Conservation (phyloP, 495 filamentous ascomycete species). For the Parathielavia hyrcaniae region DNA sequence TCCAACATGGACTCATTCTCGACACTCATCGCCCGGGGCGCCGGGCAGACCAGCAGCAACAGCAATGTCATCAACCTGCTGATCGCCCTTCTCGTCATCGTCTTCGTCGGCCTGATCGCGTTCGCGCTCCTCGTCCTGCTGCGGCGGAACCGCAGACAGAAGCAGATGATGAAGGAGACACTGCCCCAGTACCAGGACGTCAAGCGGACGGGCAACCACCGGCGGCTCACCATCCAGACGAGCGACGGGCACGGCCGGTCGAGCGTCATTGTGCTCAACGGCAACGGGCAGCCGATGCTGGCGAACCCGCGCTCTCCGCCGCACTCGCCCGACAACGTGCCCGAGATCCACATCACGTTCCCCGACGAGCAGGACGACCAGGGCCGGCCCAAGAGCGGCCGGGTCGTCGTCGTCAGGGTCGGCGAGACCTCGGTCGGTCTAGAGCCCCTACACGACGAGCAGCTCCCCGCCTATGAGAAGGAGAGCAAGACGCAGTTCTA, state of each 20-base stretch:
- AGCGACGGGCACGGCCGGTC: constrained; percentile 66
- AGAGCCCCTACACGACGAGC: constrained; percentile 74
- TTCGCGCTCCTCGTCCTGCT: constrained; percentile 63
- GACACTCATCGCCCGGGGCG: constrained; percentile 48
- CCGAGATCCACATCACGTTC: constrained; percentile 97
- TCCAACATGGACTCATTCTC: constrained; percentile 45
- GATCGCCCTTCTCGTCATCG: constrained; percentile 70
- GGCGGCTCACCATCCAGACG: constrained; percentile 46
- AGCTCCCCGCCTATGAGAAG: constrained; percentile 81
- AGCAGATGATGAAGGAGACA: constrained; percentile 45
- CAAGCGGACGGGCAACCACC: constrained; percentile 39
- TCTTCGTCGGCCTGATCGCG: constrained; percentile 60
- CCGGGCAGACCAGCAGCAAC: constrained; percentile 40
- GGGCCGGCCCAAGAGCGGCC: constrained; percentile 75
- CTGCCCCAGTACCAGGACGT: constrained; percentile 53
- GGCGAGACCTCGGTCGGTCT: constrained; percentile 83
- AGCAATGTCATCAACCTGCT: constrained; percentile 61
- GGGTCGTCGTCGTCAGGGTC: constrained; percentile 87
- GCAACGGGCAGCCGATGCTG: constrained; percentile 64
- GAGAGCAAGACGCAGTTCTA: constrained; percentile 71
- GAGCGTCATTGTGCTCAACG: constrained; percentile 66
- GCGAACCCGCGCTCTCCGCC: constrained; percentile 68
- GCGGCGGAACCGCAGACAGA: constrained; percentile 48
- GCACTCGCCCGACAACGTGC: constrained; percentile 68
- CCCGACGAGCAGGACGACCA: constrained; percentile 89